Evolutionary conservation across 1,139 yeast species (phyloP).

Genomic region (Blastobotrys raffinosifermentans): DNA sequence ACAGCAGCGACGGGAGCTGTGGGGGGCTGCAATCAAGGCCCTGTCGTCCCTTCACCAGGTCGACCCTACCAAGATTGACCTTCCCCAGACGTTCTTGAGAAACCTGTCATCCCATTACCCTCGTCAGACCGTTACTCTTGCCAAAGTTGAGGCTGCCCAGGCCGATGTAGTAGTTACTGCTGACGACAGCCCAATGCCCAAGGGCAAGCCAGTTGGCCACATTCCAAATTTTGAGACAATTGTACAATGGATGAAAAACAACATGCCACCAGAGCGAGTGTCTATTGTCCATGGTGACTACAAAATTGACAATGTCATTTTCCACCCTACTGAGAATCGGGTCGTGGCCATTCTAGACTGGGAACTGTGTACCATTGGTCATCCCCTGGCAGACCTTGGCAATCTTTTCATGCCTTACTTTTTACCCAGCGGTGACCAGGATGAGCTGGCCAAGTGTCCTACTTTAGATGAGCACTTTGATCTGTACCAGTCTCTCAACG

Average conservation of each 20-base stretch:
- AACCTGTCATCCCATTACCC: slow-evolving; percentile 43
- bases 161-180: slow-evolving; percentile 22
- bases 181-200: slow-evolving; percentile 5
- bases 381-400: slow-evolving; percentile 56
- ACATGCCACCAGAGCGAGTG: slow-evolving; percentile 43
- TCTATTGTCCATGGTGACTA: slow-evolving; percentile 59
- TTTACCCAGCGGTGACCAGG: slow-evolving; percentile 33
- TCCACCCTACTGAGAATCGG: slow-evolving; percentile 42
- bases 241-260: slow-evolving; percentile 42
- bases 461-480: slow-evolving; percentile 18
- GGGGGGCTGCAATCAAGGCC: slow-evolving; percentile 45
- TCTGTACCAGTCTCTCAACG: slow-evolving; percentile 22
- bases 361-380: slow-evolving; percentile 62
- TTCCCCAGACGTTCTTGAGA: slow-evolving; percentile 41
- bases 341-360: slow-evolving; percentile 57
- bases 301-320: slow-evolving; percentile 55
- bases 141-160: slow-evolving; percentile 43
- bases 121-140: slow-evolving; percentile 48
- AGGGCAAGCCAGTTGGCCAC: slow-evolving; percentile 39
- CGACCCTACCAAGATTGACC: slow-evolving; percentile 41
- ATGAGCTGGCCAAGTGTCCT: slow-evolving; percentile 19
- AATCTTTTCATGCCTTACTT: slow-evolving; percentile 53
- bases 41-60: slow-evolving; percentile 45
- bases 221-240: slow-evolving; percentile 46
- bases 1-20: slow-evolving; percentile 30